These are phyloP conservation scores for Paracorniculantispora psalliotae DNA, from an alignment of 2,329 filamentous ascomycete genomes.

Conservation along the genomic window DNA sequence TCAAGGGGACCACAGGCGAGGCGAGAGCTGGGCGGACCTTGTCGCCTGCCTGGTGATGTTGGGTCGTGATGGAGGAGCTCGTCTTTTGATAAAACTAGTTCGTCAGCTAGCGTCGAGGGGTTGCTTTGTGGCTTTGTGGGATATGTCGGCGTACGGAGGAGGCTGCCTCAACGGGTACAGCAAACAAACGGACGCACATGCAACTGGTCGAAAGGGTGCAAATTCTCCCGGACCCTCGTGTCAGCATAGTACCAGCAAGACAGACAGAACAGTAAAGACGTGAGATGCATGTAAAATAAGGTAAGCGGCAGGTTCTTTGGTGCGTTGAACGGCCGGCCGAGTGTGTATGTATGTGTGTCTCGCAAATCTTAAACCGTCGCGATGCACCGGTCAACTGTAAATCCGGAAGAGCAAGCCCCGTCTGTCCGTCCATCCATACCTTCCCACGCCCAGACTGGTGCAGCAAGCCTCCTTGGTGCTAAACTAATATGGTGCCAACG, in stretches of 20 bases:
- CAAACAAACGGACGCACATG: neutral
- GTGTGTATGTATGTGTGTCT: neutral
- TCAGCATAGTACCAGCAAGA: neutral
- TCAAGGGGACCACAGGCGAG: neutral
- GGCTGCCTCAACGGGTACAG: neutral
- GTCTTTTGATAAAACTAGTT: neutral
- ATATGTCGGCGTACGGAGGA: neutral
- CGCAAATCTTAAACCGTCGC: neutral
- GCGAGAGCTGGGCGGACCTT: neutral
- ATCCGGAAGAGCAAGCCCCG: neutral
- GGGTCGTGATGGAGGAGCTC: neutral
- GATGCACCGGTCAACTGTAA: neutral
- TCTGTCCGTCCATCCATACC: neutral
- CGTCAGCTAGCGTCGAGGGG: neutral
- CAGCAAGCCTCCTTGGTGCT: no score
- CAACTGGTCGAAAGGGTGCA: neutral
- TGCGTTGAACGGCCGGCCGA: neutral
- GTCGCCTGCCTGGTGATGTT: neutral
- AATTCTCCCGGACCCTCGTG: neutral
- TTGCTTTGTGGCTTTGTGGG: conserved; percentile 9
- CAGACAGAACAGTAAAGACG: neutral
- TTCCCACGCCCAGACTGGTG: neutral
- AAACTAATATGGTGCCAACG: neutral
- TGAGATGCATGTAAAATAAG: no score
- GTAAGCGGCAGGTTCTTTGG: no score